Base-by-base conservation (phyloP, 2,329 filamentous ascomycete genomes). In the Atkinsonella hypoxylon region DNA sequence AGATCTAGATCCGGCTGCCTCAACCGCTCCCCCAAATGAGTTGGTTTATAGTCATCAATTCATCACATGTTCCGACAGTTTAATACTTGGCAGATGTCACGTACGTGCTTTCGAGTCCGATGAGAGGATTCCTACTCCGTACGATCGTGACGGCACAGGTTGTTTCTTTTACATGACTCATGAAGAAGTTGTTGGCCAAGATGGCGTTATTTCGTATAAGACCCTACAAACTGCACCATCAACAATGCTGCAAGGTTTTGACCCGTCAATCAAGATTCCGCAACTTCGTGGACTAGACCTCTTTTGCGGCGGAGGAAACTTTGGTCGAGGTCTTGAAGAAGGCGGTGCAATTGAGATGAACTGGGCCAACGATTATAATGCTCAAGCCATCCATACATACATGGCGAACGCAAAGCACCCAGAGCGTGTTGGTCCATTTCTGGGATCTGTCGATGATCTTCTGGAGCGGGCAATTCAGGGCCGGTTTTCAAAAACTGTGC, bases 231-330 rank as follows among this genome's bases (percentile, higher is more conserved):
- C 61, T 1, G 60, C 63, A 20, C 71, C 68, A 0, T 36, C 49
- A 5, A 59, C 58, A 4, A 55, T 84, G 2, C 70, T 67, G 0
- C 76, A 85, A 63, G 81, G 81, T 0, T 78, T 78, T 41, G 67
- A 82, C 54, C 76, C 78, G 0, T 46, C 50, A 0, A 56, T 53
- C 1, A 32, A 53, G 5, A 52, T 61, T 51, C 53, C 60, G 17
- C 72, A 71, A 52, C 69, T 87, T 9, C 70, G 68, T 5, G 84
- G 82, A 0, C 66, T 91, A 3, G 85, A 89, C 55, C 68, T 93
- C 0, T 94, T 88, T 59, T 88, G 83, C 56, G 88, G 88, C 1
- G 83, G 84, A 17, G 87, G 88, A 0, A 89, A 83, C 48, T 81
- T 93, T 48, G 87, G 87, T 5, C 75, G 85, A 31, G 87, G 87